phyloP scores from a whole-genome alignment of 352 stramenopile species.

The Pythium folliculosum region DNA sequence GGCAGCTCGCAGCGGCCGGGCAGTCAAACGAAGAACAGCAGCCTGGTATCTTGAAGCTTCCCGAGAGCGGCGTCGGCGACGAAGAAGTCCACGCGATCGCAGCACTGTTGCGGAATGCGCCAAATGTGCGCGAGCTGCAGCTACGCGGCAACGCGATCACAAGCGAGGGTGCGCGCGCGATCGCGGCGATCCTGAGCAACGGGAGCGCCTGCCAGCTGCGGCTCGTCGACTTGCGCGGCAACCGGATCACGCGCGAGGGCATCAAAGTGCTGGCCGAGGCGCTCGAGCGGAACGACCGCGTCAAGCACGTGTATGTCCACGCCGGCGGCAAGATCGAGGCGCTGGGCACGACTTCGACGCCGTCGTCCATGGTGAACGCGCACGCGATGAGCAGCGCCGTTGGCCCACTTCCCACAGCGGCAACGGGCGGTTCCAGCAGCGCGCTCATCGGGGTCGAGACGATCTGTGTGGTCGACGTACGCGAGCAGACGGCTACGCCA shows the following conservation, averaged over 20 bases:
- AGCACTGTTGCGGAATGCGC: conserved; percentile 88
- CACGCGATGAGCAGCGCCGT: conserved; percentile 48
- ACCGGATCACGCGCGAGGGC: conserved; percentile 90
- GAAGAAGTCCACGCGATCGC: conserved; percentile 96
- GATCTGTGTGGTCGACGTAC: conserved; percentile 94
- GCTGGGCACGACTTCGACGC: conserved; percentile 67
- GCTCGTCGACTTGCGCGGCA: conserved; percentile 91
- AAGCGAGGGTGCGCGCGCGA: conserved; percentile 90
- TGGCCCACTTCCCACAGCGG: conserved; percentile 12
- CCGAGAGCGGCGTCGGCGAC: conserved; percentile 91
- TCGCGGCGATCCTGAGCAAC: conserved; percentile 90
- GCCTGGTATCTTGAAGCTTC: conserved; percentile 65
- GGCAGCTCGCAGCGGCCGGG: conserved; percentile 29
- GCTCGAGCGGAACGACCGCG: conserved; percentile 90
- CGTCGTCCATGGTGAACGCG: conserved; percentile 45
- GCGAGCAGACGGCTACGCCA: conserved; percentile 66
- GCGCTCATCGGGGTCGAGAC: conserved; percentile 90
- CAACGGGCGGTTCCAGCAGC: not conserved
- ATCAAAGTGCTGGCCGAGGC: conserved; percentile 93
- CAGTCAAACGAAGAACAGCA: conserved; percentile 7
- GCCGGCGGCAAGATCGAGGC: conserved; percentile 95
- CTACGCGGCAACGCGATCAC: conserved; percentile 91
- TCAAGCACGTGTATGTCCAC: conserved; percentile 97
- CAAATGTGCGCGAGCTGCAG: conserved; percentile 93
- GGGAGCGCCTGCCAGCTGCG: conserved; percentile 64